These are phyloP conservation scores for Exophiala oligosperma DNA, from an alignment of 2,329 filamentous ascomycete species.

Conservation along the genomic window DNA sequence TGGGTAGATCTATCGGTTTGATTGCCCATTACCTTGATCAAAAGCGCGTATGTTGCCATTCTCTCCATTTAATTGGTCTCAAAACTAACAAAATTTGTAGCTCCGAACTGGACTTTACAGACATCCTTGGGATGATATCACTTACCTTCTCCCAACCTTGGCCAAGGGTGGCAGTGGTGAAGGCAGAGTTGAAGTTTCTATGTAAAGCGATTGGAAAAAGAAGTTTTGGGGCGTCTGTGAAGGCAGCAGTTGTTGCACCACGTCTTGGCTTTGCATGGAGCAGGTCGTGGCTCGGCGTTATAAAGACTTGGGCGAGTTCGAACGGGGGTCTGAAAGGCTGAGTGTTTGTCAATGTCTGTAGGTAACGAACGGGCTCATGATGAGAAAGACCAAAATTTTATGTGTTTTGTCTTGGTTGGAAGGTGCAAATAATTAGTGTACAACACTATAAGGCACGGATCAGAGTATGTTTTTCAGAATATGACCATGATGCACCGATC, in stretches of 20 bases:
- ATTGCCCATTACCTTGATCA: conserved; percentile 99
- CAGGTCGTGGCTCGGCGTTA: background rate
- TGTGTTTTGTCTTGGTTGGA: background rate
- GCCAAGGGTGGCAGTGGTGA: conserved; percentile 71
- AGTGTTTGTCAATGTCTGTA: background rate
- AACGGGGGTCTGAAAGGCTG: background rate
- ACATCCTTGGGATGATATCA: conserved; percentile 98
- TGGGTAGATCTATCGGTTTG: conserved; percentile 94
- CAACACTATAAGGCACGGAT: background rate
- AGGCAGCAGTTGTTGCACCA: background rate
- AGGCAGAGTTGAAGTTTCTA: conserved; percentile 80
- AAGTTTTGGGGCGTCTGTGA: background rate
- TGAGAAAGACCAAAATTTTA: background rate
- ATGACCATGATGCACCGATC: no score
- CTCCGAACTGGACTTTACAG: conserved; percentile 97
- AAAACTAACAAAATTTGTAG: background rate
- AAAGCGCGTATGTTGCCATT: conserved; percentile 65
- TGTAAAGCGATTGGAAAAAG: conserved; percentile 7
- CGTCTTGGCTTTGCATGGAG: background rate
- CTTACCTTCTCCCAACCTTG: conserved; percentile 84
- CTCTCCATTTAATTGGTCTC: background rate
- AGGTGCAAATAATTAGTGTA: conserved; percentile 1
- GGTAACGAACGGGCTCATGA: conserved; percentile 3
- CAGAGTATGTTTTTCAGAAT: no score
- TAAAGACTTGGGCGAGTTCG: background rate